Evolutionary conservation across 371 early-diverging fungal genomes (phyloP).

Genomic region (Mortierella sp.): DNA sequence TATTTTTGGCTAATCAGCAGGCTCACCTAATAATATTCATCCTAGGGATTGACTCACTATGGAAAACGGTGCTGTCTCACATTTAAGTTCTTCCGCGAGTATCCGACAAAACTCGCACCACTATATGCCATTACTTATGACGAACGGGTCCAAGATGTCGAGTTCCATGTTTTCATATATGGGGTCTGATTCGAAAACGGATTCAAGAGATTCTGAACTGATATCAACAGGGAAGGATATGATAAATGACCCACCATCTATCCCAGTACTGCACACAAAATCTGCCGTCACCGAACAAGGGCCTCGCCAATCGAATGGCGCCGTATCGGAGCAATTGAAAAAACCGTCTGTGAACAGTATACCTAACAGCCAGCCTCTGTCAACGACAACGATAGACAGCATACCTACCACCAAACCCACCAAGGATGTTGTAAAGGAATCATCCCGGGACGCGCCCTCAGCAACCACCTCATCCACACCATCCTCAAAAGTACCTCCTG

Average conservation of each 20-base stretch:
- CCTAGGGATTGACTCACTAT: conserved; percentile 32
- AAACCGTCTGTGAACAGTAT: neutral
- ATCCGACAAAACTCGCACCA: conserved; percentile 43
- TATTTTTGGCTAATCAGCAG: conserved; percentile 12
- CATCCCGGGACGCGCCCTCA: neutral
- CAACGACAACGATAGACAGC: neutral
- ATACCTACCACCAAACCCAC: neutral
- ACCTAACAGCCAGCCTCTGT: neutral
- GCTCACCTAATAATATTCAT: conserved; percentile 3
- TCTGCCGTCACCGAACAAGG: neutral
- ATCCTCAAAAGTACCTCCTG: neutral
- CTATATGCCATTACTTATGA: conserved; percentile 46
- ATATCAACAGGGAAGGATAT: neutral
- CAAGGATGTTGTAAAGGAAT: neutral
- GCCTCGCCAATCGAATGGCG: neutral
- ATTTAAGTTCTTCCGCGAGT: conserved; percentile 26
- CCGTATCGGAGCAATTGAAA: neutral
- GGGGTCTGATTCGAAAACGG: conserved; percentile 17
- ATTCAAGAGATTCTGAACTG: conserved; percentile 4
- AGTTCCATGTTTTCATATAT: conserved; percentile 27
- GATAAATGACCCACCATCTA: neutral
- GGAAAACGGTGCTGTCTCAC: conserved; percentile 48
- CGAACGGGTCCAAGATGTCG: conserved; percentile 38
- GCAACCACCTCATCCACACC: neutral
- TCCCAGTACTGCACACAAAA: neutral